These are phyloP conservation scores for Phaseolus coccineus DNA, from an alignment of 331 rosid species.

Conservation along the genomic window DNA sequence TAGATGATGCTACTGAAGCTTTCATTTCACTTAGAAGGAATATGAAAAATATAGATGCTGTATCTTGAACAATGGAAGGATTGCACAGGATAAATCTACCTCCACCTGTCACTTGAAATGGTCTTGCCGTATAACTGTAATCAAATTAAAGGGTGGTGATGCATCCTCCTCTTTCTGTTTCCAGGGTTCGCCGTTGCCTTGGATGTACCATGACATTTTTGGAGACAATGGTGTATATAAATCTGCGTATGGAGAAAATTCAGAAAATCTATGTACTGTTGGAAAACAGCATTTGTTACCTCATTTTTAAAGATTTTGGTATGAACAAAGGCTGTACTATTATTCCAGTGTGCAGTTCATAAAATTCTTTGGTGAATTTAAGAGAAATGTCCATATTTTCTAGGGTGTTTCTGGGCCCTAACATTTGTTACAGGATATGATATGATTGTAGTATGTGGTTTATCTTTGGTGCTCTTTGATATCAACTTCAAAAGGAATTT, in stretches of 20 bases:
- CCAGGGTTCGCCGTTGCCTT: slow-evolving; percentile 63
- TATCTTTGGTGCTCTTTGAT: too few relatives aligned
- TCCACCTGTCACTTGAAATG: slow-evolving; percentile 59
- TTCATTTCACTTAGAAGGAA: not conserved
- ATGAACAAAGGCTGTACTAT: too few relatives aligned
- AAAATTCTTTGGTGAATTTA: too few relatives aligned
- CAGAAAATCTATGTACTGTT: slow-evolving; percentile 17
- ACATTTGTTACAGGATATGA: too few relatives aligned
- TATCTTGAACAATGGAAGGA: slow-evolving; percentile 28
- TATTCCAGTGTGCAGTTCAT: too few relatives aligned
- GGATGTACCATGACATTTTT: slow-evolving; percentile 69
- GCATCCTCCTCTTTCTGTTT: slow-evolving; percentile 71
- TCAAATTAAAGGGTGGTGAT: slow-evolving; percentile 55
- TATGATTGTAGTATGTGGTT: too few relatives aligned
- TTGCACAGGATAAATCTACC: slow-evolving; percentile 16
- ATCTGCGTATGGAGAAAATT: slow-evolving; percentile 52
- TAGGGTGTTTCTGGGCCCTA: too few relatives aligned
- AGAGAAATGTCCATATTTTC: too few relatives aligned
- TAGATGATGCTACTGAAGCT: too few relatives aligned
- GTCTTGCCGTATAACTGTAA: slow-evolving; percentile 62
- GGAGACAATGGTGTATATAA: slow-evolving; percentile 71
- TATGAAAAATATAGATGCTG: not conserved
- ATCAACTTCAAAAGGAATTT: too few relatives aligned
- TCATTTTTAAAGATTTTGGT: too few relatives aligned
- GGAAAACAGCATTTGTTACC: not conserved